Base-by-base conservation (phyloP, 2,329 filamentous ascomycete species). In the Aspergillus carbonarius region DNA sequence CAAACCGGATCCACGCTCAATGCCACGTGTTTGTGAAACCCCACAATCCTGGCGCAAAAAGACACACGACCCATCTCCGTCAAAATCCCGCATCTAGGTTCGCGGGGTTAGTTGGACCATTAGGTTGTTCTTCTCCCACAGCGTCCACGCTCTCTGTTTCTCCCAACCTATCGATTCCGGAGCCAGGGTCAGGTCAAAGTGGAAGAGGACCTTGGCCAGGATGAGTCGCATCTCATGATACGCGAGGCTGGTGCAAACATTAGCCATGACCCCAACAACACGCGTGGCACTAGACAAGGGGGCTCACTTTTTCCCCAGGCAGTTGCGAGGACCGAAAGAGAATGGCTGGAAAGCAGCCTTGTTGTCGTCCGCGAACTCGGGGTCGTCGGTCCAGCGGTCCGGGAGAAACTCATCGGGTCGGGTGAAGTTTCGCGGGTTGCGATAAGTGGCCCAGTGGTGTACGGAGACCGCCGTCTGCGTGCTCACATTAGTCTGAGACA, bases 171-270 rank as follows among this genome's bases (percentile, higher is more conserved):
- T 25, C 8, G 57, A 62, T 40, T 59, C 57, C 6, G 60, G 55
- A 4, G 46, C 51, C 13, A 63, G 18, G 10, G 10, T 15, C 7
- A 67, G 47, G 17, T 70, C 68, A 51, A 69, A 70, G 20, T 65
- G 62, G 52, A 60, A 68, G 2, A 70, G 50, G 13, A 70, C 44
- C 34, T 61, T 63, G 4, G 60, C 58, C 8, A 66, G 53, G 46
- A 72, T 70, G 7, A 70, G 40, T 5, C 66, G 62, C 63, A 74
- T 67, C 56, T 72, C 70, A 3, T 62, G 69, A 62, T 77, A 78
- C 2, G 73, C 72, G 59, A 70, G 58, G 49, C 68, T 70, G 47
- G 20, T 18, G 17, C 56, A 9, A 10, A 34, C 13, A 42, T 39
- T 30, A 59, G 35, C 25, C 37, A 56, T 18, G 15, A 25, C 15